Evolutionary conservation across 139 green algal genomes (phyloP).

Genomic region (Asterochloris erici): DNA sequence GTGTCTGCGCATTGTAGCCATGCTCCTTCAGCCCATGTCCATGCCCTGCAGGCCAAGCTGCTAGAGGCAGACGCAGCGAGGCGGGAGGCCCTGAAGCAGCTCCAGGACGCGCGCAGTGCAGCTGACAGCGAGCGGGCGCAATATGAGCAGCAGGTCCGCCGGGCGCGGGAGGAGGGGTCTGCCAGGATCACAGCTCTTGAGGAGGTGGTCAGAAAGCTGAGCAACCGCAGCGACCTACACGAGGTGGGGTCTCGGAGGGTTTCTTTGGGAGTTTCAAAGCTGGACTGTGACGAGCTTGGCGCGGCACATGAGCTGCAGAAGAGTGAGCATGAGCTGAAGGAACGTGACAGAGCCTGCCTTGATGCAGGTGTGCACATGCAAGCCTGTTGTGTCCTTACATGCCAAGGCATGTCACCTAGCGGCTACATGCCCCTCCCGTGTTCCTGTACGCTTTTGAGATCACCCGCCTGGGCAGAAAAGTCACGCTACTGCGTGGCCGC

Average conservation of each 20-base stretch:
- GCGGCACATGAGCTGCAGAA: no score
- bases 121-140: slow-evolving; percentile 16
- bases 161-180: neutral
- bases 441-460: no score
- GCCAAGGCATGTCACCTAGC: no score
- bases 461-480: no score
- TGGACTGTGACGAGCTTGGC: no score
- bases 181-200: slow-evolving; percentile 4
- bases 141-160: slow-evolving; percentile 19
- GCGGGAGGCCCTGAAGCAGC: slow-evolving; percentile 32
- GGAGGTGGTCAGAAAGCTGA: slow-evolving; percentile 8
- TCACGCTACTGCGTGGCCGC: neutral
- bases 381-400: no score
- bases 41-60: slow-evolving; percentile 35
- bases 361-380: no score
- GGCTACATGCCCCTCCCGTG: no score
- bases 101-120: slow-evolving; percentile 19
- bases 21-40: neutral
- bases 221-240: slow-evolving; percentile 15
- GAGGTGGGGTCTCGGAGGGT: slow-evolving; percentile 2
- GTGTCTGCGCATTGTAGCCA: no score
- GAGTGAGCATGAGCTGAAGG: no score
- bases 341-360: no score
- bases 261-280: no score
- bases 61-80: slow-evolving; percentile 25